These are phyloP conservation scores for Diutina rugosa DNA, from an alignment of 1,139 yeast species.

Conservation along the genomic window DNA sequence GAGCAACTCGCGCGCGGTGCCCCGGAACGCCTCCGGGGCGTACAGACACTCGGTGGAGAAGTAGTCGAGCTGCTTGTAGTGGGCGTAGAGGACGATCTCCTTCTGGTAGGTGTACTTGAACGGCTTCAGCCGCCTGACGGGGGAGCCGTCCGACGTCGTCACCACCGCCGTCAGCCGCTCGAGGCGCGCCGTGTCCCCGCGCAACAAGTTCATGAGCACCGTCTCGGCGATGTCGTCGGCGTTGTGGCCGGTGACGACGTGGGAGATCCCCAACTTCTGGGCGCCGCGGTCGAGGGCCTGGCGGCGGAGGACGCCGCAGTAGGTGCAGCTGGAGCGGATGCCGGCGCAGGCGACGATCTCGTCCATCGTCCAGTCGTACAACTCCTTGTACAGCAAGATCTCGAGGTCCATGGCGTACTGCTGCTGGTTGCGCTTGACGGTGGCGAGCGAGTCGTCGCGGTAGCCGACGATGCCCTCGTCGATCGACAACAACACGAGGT, in stretches of 20 bases:
- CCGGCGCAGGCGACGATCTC: constrained; percentile 95
- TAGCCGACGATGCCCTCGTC: constrained; percentile 98
- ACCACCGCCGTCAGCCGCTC: constrained; percentile 85
- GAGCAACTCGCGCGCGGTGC: constrained; percentile 88
- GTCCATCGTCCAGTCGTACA: constrained; percentile 97
- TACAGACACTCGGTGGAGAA: constrained; percentile 96
- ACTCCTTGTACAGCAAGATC: constrained; percentile 78
- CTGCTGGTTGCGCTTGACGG: constrained; percentile 82
- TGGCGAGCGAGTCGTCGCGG: constrained; percentile 92
- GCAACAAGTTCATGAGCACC: constrained; percentile 79
- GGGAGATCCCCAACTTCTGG: constrained; percentile 70
- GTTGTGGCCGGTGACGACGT: constrained; percentile 96
- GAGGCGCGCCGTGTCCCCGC: constrained; percentile 93
- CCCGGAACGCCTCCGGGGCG: constrained; percentile 97
- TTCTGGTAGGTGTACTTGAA: constrained; percentile 93
- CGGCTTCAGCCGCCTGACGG: constrained; percentile 86
- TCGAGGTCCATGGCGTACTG: constrained; percentile 86
- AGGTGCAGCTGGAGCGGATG: constrained; percentile 87
- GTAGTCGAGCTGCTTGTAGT: constrained; percentile 87
- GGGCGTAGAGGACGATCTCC: constrained; percentile 95
- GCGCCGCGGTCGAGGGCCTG: constrained; percentile 97
- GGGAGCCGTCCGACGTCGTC: constrained; percentile 70
- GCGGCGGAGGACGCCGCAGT: constrained; percentile 93
- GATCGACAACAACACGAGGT: constrained; percentile 70
- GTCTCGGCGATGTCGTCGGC: constrained; percentile 99